Base-by-base conservation (phyloP, 164 flowering plant genomes). In the Vitis amurensis region DNA sequence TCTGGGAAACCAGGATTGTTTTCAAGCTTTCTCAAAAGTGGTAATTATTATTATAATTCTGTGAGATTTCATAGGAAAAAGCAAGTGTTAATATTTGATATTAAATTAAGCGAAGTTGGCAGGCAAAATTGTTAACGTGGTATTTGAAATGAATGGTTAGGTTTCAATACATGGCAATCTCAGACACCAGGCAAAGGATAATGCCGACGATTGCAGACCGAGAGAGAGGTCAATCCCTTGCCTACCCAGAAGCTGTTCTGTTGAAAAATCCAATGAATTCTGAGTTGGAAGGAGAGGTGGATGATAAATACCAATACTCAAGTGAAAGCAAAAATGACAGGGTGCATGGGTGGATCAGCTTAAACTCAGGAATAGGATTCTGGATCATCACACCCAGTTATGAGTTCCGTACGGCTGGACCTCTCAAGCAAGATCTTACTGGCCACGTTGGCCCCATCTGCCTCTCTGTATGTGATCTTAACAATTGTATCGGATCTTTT, bases 151-250 rank as follows among this genome's bases (percentile, higher is more conserved):
- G 63, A 55, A 44, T 59, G 30, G 65, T 23, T 55, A 96, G 99
- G 94, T 93, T 96, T 70, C 88, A 83, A 4, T 93, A 96, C 79
- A 92, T 96, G 99, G 98, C 93, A 1, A 44, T 91, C 29, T 83
- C 95, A 59, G 99, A 96, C 73, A 75, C 87, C 48, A 83, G 95
- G 69, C 95, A 85, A 51, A 82, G 98, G 57, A 52, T 66, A 63
- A 90, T 96, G 98, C 99, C 98, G 50, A 67, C 84, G 77, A 97
- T 97, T 2, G 99, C 91, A 56, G 99, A 96, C 68, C 86, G 97
- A 2, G 84, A 78, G 59, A 82, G 94, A 76, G 79, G 97, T 37
- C 84, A 86, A 77, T 73, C 79, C 19, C 78, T 96, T 31, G 99
- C 85, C 10, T 92, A 87, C 59, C 91, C 87, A 3, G 98, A 96